phyloP scores from a whole-genome alignment of 1,284 basidiomycete species.

The Leucoagaricus sp. region DNA sequence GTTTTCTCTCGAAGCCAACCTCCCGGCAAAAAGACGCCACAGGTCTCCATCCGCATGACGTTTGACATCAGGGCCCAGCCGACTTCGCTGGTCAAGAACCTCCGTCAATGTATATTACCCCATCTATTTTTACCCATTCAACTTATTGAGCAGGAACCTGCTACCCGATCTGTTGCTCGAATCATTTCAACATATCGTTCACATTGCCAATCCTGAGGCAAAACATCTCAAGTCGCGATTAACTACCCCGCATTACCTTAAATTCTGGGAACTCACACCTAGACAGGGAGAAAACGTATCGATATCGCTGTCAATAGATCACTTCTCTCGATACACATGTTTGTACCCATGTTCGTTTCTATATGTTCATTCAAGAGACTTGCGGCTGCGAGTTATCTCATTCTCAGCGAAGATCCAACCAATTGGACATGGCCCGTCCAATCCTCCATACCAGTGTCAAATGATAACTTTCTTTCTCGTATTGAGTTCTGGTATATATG shows the following conservation, averaged over 20 bases:
- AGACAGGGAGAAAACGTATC: not conserved
- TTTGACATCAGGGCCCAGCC: conserved; percentile 5
- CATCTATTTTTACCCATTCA: conserved; percentile 5
- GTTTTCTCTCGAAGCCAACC: not conserved
- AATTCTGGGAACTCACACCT: not conserved
- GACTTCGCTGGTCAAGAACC: not conserved
- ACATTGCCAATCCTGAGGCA: no score
- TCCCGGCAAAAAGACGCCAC: not conserved
- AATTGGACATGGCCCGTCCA: no score
- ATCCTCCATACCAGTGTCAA: no score
- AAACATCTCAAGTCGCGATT: not conserved
- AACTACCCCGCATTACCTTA: not conserved
- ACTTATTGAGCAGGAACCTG: no score
- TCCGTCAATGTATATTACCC: not conserved
- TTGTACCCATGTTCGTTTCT: not conserved
- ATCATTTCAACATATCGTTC: no score
- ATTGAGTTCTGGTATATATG: no score
- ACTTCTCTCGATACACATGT: conserved; percentile 10
- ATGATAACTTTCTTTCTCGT: no score
- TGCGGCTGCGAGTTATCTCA: not conserved
- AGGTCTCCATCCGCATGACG: not conserved
- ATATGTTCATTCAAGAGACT: not conserved
- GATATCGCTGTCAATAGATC: conserved; percentile 2
- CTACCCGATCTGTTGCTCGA: not conserved
- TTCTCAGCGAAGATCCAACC: no score